Evolutionary conservation across 164 flowering plant genomes (phyloP).

Genomic region (Aristolochia fimbriata): DNA sequence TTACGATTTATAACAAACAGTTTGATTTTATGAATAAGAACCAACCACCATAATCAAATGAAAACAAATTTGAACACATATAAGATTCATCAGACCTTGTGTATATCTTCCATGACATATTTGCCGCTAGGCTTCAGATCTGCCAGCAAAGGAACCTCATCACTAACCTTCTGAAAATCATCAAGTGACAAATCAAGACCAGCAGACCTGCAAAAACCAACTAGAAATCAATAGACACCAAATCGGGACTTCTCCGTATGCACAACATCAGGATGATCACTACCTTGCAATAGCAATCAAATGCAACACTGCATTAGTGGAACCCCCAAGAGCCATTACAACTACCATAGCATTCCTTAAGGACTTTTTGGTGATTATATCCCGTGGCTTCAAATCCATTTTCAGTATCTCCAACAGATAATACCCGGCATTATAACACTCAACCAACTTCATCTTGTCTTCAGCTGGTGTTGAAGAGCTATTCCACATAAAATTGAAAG

Average conservation of each 20-base stretch:
- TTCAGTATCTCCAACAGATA: slow-evolving; percentile 68
- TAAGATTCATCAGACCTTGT: slow-evolving; percentile 48
- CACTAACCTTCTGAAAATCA: slow-evolving; percentile 97
- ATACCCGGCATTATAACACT: slow-evolving; percentile 87
- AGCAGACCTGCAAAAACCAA: slow-evolving; percentile 62
- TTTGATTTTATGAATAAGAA: too few relatives aligned
- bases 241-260: neutral
- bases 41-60: neutral
- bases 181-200: slow-evolving; percentile 76
- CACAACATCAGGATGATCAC: slow-evolving; percentile 8
- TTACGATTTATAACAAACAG: too few relatives aligned
- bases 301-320: slow-evolving; percentile 96
- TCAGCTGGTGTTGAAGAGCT: slow-evolving; percentile 99
- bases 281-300: slow-evolving; percentile 96
- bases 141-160: slow-evolving; percentile 82
- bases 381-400: slow-evolving; percentile 89
- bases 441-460: slow-evolving; percentile 83
- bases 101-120: slow-evolving; percentile 96
- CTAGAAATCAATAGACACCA: slow-evolving; percentile 6
- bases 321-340: slow-evolving; percentile 98
- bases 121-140: slow-evolving; percentile 99
- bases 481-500: neutral
- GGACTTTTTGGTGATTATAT: slow-evolving; percentile 74
- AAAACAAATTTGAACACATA: neutral
- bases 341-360: slow-evolving; percentile 91